Conservation (phyloP, 2,329 filamentous ascomycete genomes). For the Penicillium sclerotigenum region DNA sequence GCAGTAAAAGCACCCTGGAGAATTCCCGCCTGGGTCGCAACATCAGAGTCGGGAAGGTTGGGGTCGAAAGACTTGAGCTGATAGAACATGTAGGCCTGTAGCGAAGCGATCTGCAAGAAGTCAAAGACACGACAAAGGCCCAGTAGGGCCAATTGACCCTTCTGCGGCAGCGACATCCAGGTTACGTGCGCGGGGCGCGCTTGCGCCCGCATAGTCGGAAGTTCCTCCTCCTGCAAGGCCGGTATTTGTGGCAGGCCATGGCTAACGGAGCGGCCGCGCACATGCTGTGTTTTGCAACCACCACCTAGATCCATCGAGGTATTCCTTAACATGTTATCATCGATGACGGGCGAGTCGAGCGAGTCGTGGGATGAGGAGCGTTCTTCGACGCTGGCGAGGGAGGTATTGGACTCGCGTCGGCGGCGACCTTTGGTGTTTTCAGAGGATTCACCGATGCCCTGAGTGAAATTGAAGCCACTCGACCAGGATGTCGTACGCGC, state of each 20-base stretch:
- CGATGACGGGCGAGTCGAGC: constrained; percentile 21
- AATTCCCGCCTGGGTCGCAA: constrained; percentile 71
- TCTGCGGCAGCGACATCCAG: constrained; percentile 42
- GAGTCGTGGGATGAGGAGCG: constrained; percentile 23
- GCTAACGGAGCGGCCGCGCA: constrained; percentile 28
- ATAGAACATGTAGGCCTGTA: constrained; percentile 73
- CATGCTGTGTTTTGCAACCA: constrained; percentile 21
- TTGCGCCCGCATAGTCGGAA: constrained; percentile 11
- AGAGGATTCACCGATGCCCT: constrained; percentile 25
- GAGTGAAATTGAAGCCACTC: constrained; percentile 31
- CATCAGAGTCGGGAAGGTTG: constrained; percentile 54
- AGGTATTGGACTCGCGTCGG: constrained; percentile 34
- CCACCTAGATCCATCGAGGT: constrained; percentile 32
- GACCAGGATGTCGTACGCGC: constrained; percentile 37
- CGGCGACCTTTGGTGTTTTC: constrained; percentile 27
- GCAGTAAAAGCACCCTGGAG: constrained; percentile 74
- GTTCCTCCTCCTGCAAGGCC: constrained; percentile 19
- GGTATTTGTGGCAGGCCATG: constrained; percentile 27
- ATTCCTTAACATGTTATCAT: constrained; percentile 28
- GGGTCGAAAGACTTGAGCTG: constrained; percentile 73
- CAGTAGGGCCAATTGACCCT: constrained; percentile 37
- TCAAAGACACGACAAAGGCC: constrained; percentile 42
- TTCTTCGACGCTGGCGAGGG: constrained; percentile 33
- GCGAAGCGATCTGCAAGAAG: constrained; percentile 40
- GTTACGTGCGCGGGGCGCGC: constrained; percentile 32